A percentile compares a stretch with the other conserved stretches of the same genome.
These are phyloP conservation scores for Cinchona pubescens DNA, from an alignment of 257 asterid genomes.

Conservation along the genomic window DNA sequence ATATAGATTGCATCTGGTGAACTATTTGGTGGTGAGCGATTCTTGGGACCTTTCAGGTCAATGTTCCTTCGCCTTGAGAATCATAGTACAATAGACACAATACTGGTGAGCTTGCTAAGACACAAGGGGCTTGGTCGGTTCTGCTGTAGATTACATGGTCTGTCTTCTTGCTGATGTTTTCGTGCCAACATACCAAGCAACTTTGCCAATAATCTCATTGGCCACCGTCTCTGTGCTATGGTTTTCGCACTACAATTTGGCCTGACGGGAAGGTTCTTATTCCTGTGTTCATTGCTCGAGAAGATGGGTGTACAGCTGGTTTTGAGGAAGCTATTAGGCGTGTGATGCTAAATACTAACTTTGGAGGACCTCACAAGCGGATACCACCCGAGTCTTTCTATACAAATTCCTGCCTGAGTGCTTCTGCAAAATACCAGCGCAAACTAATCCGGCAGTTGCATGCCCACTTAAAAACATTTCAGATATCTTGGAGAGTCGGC, in stretches of 20 bases:
- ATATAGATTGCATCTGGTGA: conserved; percentile 97
- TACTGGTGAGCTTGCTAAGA: conserved; percentile 41
- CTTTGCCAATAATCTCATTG: conserved; percentile 92
- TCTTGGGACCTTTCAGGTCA: conserved; percentile 78
- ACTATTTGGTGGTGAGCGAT: conserved; percentile 87
- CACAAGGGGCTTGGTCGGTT: conserved; percentile 69
- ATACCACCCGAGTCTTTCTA: conserved; percentile 84
- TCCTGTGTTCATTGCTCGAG: conserved; percentile 71
- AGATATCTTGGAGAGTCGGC: conserved; percentile 18
- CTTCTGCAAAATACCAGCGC: conserved; percentile 70
- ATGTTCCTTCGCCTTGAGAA: conserved; percentile 85
- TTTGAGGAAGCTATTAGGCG: conserved; percentile 76
- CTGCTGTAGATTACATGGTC: conserved; percentile 98
- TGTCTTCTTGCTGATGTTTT: conserved; percentile 90
- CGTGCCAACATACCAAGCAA: conserved; percentile 98
- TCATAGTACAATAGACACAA: conserved; percentile 67
- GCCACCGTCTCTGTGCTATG: conserved; percentile 95
- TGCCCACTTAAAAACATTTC: conserved; percentile 45
- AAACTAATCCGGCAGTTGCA: conserved; percentile 60
- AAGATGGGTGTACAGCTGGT: conserved; percentile 59
- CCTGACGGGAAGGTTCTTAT: conserved; percentile 90
- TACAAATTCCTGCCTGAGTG: conserved; percentile 95
- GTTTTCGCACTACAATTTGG: conserved; percentile 82
- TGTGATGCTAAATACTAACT: conserved; percentile 68
- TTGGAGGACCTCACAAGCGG: conserved; percentile 89